Evolutionary conservation across 805 yeast species (phyloP).

Genomic region (Starmerella etchellsii): DNA sequence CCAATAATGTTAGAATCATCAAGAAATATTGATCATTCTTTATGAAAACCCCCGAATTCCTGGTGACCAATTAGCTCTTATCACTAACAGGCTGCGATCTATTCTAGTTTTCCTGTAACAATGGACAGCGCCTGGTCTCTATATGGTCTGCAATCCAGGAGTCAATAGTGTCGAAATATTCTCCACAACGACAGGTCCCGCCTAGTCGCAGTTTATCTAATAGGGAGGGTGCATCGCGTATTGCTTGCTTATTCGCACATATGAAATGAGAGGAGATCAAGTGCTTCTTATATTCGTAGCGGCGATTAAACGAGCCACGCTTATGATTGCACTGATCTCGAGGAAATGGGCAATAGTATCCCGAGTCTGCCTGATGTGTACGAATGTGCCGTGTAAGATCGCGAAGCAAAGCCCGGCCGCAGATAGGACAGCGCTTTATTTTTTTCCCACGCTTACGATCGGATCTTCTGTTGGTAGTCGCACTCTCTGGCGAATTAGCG

Average conservation of each 20-base stretch:
- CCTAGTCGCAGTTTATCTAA: slow-evolving; percentile 38
- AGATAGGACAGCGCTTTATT: slow-evolving; percentile 33
- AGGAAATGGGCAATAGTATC: slow-evolving; percentile 49
- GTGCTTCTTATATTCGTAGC: slow-evolving; percentile 57
- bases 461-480: no score
- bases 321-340: slow-evolving; percentile 43
- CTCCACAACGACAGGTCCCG: slow-evolving; percentile 47
- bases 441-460: neutral
- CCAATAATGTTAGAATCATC: no score
- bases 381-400: slow-evolving; percentile 53
- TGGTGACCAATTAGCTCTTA: no score
- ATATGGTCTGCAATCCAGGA: slow-evolving; percentile 49
- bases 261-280: slow-evolving; percentile 46
- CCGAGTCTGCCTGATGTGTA: slow-evolving; percentile 44
- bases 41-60: no score
- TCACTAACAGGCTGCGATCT: no score
- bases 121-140: neutral
- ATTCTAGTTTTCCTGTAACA: no score
- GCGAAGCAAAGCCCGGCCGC: slow-evolving; percentile 43
- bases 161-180: slow-evolving; percentile 33
- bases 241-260: slow-evolving; percentile 36
- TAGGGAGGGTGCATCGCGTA: slow-evolving; percentile 37
- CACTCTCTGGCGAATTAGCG: no score
- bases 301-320: slow-evolving; percentile 51
- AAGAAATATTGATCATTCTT: no score